Conservation (phyloP, 2,329 filamentous ascomycete species). For the Cercospora canescens region DNA sequence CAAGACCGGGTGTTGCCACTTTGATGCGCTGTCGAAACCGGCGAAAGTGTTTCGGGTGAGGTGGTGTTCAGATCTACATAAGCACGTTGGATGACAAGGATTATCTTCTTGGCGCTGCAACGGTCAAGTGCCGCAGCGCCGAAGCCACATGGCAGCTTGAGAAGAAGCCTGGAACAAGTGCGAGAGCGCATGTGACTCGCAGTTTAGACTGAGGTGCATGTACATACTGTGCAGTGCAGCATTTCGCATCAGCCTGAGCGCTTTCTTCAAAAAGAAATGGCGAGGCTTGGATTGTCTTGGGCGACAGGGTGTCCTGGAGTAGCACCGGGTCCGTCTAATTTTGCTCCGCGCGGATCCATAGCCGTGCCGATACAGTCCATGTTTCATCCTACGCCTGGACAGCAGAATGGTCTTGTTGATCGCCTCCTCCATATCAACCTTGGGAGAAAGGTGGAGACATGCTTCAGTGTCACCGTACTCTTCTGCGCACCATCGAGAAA, state of each 20-base stretch:
- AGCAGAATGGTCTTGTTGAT: background rate
- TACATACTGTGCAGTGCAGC: background rate
- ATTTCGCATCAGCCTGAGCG: background rate
- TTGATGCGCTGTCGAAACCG: background rate
- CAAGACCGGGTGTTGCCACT: background rate
- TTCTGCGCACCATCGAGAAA: background rate
- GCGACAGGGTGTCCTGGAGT: background rate
- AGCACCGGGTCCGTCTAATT: background rate
- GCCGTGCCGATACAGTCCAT: background rate
- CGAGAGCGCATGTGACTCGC: background rate
- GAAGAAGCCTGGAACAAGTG: background rate
- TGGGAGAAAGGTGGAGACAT: background rate
- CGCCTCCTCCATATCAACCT: background rate
- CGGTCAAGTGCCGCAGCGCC: background rate
- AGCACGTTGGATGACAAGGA: background rate
- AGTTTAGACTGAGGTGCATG: background rate
- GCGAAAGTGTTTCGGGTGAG: background rate
- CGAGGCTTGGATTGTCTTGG: background rate
- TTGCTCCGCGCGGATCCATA: background rate
- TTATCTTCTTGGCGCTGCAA: background rate
- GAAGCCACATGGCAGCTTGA: background rate
- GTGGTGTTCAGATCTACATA: background rate
- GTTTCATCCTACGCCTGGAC: background rate
- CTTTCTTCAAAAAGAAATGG: background rate
- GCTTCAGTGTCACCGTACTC: background rate